A percentile compares a stretch with the other conserved stretches of the same genome.
Evolutionary conservation across 2,329 filamentous ascomycete species (phyloP).

Genomic region (Boeremia exigua): DNA sequence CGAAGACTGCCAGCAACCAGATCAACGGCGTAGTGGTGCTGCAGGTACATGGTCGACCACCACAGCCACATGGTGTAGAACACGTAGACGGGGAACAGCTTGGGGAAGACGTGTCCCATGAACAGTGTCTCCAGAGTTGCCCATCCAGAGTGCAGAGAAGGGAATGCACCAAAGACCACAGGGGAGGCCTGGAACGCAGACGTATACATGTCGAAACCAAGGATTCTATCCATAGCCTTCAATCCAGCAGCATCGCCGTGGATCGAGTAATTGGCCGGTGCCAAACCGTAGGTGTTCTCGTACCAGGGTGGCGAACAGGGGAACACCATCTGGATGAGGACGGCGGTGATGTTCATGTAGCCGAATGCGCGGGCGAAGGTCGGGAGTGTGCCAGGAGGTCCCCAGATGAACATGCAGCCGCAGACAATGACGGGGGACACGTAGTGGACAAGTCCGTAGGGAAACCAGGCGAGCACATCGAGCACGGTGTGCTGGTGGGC

Average conservation of each 20-base stretch:
- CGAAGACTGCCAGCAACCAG: constrained; percentile 81
- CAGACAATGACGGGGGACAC: constrained; percentile 82
- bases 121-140: constrained; percentile 90
- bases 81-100: constrained; percentile 78
- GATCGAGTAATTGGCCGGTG: constrained; percentile 92
- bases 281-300: constrained; percentile 88
- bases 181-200: constrained; percentile 89
- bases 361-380: constrained; percentile 88
- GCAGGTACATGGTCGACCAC: constrained; percentile 99
- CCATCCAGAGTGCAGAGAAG: constrained; percentile 87
- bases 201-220: constrained; percentile 91
- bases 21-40: constrained; percentile 95
- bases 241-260: constrained; percentile 87
- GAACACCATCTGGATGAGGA: constrained; percentile 86
- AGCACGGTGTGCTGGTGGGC: constrained; percentile 84
- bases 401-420: constrained; percentile 83
- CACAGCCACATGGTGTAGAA: constrained; percentile 91
- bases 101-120: constrained; percentile 90
- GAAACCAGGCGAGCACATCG: constrained; percentile 89
- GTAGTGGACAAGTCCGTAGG: constrained; percentile 91
- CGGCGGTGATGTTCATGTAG: constrained; percentile 88
- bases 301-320: constrained; percentile 98
- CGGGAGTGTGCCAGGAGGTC: constrained; percentile 81
- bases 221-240: constrained; percentile 85
- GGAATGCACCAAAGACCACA: constrained; percentile 93